Base-by-base conservation (phyloP, 1,284 basidiomycete species). In the Sutorius eximius region DNA sequence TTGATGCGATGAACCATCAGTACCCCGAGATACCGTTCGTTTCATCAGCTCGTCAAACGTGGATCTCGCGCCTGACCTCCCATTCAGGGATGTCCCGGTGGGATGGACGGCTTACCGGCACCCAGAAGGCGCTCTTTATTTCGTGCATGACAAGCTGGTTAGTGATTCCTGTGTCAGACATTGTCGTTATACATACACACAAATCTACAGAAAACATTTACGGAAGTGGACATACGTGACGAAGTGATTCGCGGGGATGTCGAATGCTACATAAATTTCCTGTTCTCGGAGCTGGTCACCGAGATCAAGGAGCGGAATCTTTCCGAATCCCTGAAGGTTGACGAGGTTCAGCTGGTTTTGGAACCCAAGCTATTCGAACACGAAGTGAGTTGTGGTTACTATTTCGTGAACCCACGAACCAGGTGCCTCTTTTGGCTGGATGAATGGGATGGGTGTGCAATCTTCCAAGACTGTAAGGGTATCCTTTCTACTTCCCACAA, bases 351-450 rank as follows among this genome's bases (percentile, higher is more conserved):
- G 20, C 53, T 70, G 8, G 71, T 73, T 34, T 27, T 70, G 48
- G 71, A 71, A 37, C 71, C 69, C 9, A 53, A 57, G 32, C 0
- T 3, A 0, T 55, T 61, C 3, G 36, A 29, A 0, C 0, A 32
- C 0, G 57, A 59, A 12, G 46, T 69, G 0, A 12, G 61, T 10
- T 72, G 69, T 51, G 59, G 57, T 33, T 70, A 70, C 49, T 70
- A 70, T 46, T 70, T 70, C 45, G 71, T 66, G 49, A 65, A 71
- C 36, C 62, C 67, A 16, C 15, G 40, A 12, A 46, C 57, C 6
- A 60, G 71, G 33, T 38, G 57, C 44, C 46, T 70, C 7, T 73
- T 70, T 49, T 70, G 71, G 69, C 40, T 73, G 24, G 55, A 71
- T 43, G 48, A 53, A 3, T 73, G 67, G 60, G 51, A 61, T 0